Evolutionary conservation across 2,329 filamentous ascomycete species (phyloP).

Genomic region (Zasmidium cellare): DNA sequence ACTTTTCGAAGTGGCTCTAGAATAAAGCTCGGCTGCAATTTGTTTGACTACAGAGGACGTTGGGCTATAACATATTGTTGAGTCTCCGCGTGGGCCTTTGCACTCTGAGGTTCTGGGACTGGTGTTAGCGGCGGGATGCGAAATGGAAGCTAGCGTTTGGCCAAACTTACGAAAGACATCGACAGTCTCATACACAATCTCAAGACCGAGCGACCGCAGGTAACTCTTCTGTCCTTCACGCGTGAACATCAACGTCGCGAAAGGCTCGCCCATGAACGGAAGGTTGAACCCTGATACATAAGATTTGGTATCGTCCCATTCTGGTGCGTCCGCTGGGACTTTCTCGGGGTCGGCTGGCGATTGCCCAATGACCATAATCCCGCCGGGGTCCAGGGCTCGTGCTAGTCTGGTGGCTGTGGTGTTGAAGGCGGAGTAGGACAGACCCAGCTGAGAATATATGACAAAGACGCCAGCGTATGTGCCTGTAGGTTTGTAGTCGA

Average conservation of each 20-base stretch:
- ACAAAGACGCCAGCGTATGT: constrained; percentile 31
- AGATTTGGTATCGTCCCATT: constrained; percentile 16
- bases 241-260: constrained; percentile 14
- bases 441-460: constrained; percentile 32
- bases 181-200: constrained; percentile 12
- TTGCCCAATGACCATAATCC: constrained; percentile 31
- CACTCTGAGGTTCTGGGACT: background rate
- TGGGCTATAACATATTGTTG: background rate
- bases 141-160: background rate
- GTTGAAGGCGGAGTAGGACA: constrained; percentile 31
- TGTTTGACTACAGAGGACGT: background rate
- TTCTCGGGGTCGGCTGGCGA: constrained; percentile 24
- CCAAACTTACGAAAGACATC: constrained; percentile 1
- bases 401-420: constrained; percentile 25
- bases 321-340: constrained; percentile 20
- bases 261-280: constrained; percentile 19
- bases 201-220: constrained; percentile 12
- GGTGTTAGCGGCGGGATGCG: background rate
- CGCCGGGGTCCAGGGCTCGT: constrained; percentile 24
- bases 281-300: constrained; percentile 13
- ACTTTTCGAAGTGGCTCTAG: constrained; percentile 13
- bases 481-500: constrained; percentile 25
- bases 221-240: constrained; percentile 13
- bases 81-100: background rate
- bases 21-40: too few relatives aligned